These are phyloP conservation scores for Chrysanthemum makinoi DNA, from an alignment of 129 eudicot genomes.

Conservation along the genomic window DNA sequence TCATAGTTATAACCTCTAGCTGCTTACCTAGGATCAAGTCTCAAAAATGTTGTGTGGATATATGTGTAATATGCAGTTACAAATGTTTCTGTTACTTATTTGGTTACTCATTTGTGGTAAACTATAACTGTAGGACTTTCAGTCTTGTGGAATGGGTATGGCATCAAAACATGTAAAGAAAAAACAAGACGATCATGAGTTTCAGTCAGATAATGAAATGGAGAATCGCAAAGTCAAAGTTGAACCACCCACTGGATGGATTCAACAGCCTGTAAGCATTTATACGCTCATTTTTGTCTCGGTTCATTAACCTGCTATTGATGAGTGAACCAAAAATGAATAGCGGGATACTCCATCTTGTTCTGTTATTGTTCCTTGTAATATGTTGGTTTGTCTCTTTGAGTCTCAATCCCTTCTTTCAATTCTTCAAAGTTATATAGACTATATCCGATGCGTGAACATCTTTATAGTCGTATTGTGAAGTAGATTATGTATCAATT, in stretches of 20 bases:
- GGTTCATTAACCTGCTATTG: conserved; percentile 16
- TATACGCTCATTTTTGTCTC: conserved; percentile 24
- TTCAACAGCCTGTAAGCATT: conserved; percentile 67
- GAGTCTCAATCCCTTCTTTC: not conserved
- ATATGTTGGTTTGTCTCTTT: no score
- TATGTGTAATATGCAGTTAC: not conserved
- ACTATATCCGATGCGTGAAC: conserved; percentile 1
- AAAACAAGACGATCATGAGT: conserved; percentile 24
- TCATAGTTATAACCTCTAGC: no score
- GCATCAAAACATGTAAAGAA: conserved; percentile 40
- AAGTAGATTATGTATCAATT: conserved; percentile 5
- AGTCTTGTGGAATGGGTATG: conserved; percentile 49
- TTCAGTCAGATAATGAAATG: conserved; percentile 37
- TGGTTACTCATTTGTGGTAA: conserved; percentile 30
- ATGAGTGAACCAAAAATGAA: no score
- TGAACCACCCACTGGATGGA: conserved; percentile 34
- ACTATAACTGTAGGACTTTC: conserved; percentile 50
- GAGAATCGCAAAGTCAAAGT: conserved; percentile 36
- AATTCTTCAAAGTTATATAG: not conserved
- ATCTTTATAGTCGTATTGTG: conserved; percentile 1
- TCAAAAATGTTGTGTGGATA: no score
- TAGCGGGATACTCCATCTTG: no score
- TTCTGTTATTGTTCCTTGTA: no score
- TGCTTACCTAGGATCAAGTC: not conserved
- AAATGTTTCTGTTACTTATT: conserved; percentile 6